These are phyloP conservation scores for Pichia paraexigua DNA, from an alignment of 805 yeast species.

Conservation along the genomic window DNA sequence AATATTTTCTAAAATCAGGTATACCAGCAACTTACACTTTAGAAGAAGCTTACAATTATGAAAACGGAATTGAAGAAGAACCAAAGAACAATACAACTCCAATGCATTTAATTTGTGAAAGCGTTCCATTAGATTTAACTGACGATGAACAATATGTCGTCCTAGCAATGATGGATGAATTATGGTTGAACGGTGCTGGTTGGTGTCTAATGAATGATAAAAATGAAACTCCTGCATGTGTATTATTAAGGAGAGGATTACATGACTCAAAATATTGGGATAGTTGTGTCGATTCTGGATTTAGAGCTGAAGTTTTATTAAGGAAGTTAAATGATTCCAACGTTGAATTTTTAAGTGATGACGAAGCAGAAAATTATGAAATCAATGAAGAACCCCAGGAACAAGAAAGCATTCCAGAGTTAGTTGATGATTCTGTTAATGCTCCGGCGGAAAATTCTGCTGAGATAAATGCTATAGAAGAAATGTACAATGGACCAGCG, in stretches of 20 bases:
- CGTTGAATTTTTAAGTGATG: constrained; percentile 49
- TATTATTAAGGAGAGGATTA: constrained; percentile 47
- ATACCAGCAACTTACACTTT: constrained; percentile 78
- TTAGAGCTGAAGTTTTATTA: constrained; percentile 75
- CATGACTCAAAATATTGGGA: constrained; percentile 33
- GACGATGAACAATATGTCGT: constrained; percentile 39
- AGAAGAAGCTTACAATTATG: constrained; percentile 63
- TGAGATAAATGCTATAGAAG: constrained; percentile 4
- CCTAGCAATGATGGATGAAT: constrained; percentile 46
- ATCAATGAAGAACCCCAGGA: constrained; percentile 4
- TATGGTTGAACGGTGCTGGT: constrained; percentile 85
- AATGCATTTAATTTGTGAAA: constrained; percentile 57
- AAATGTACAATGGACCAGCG: constrained; percentile 44
- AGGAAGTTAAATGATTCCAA: constrained; percentile 60
- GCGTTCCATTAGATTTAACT: constrained; percentile 35
- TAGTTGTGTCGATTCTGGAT: constrained; percentile 74
- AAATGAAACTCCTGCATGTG: constrained; percentile 79
- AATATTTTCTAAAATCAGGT: constrained; percentile 46
- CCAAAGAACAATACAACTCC: constrained; percentile 62
- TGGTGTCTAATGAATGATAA: constrained; percentile 76
- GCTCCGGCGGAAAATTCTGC: not conserved
- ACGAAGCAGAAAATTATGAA: constrained; percentile 14
- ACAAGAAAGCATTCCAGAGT: constrained; percentile 13
- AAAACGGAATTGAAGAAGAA: constrained; percentile 32
- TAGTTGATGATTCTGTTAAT: constrained; percentile 2